phyloP scores from a whole-genome alignment of 1,284 basidiomycete genomes.

The Ganoderma resinaceum region DNA sequence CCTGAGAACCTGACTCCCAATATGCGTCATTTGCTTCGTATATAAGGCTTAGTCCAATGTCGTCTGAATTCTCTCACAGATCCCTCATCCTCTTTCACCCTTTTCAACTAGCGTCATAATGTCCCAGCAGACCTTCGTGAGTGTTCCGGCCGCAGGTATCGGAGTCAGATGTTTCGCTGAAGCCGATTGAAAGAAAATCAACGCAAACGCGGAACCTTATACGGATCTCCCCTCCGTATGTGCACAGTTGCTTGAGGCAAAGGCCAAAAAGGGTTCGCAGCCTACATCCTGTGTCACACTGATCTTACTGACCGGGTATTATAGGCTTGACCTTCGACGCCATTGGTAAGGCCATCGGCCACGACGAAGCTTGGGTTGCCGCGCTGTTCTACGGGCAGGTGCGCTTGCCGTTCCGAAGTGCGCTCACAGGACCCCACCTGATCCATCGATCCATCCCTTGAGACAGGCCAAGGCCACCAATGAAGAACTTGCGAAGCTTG shows the following conservation, averaged over 20 bases:
- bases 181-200: constrained; percentile 42
- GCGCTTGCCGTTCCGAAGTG: constrained; percentile 23
- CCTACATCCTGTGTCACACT: neutral
- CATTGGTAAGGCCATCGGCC: constrained; percentile 73
- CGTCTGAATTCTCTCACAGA: constrained; percentile 22
- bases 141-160: neutral
- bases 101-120: constrained; percentile 13
- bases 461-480: constrained; percentile 70
- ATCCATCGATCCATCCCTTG: neutral
- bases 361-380: constrained; percentile 90
- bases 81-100: neutral
- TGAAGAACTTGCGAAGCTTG: constrained; percentile 65
- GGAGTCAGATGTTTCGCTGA: neutral
- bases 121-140: constrained; percentile 8
- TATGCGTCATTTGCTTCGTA: constrained; percentile 14
- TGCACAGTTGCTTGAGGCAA: constrained; percentile 66
- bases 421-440: constrained; percentile 1
- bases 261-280: constrained; percentile 65
- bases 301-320: neutral
- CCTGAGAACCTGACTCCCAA: constrained; percentile 13
- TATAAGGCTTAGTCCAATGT: constrained; percentile 22
- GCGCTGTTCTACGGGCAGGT: constrained; percentile 88
- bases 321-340: constrained; percentile 76
- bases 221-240: constrained; percentile 60
- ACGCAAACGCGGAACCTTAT: constrained; percentile 55